Evolutionary conservation across 768 basidiomycete species (phyloP), one percentile per base, ranked within the genome.

Genomic region (Boletus huronensis): DNA sequence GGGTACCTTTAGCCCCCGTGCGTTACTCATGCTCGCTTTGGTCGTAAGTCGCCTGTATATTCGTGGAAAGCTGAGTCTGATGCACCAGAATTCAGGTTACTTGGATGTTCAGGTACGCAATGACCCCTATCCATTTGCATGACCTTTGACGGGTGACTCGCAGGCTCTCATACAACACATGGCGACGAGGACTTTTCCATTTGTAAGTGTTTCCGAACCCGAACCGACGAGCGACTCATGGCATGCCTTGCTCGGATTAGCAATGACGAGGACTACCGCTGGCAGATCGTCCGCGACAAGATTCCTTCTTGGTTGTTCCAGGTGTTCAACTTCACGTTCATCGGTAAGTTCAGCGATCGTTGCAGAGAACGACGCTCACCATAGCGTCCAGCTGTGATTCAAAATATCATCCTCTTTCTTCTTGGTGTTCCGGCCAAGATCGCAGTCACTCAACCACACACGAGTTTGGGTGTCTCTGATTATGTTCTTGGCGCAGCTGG

Each of bases 181-280:
- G 84, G 70, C 77, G 93, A 34, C 80, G 96, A 48, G 96, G 91
- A 3, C 75, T 96, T 6, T 93, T 92, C 64, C 78, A 70, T 46
- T 69, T 85, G 88, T 90, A 61, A 53, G 84, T 70, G 4, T 39
- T 32, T 19, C 16, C 17, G 3, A n/a, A n/a, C n/a, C 39, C 11
- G 5, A 35, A 26, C 6, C 3, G 6, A 21, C 13, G 11, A 26
- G 17, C 2, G 3, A 21, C 21, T 46, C 2, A 59, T 25, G 3
- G 2, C 16, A 47, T 32, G 16, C 8, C n/a, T 56, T 41, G 26
- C 47, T 52, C 5, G 54, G 3, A 19, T 35, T 54, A 91, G 88
- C 7, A 77, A 80, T 26, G 90, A 90, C 25, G 93, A 96, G 70
- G 94, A 97, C 69, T 98, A 98, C 64, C 87, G 96, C 26, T 98